Conservation (phyloP, 1,139 yeast species). For the Debaryomyces fabryi region DNA sequence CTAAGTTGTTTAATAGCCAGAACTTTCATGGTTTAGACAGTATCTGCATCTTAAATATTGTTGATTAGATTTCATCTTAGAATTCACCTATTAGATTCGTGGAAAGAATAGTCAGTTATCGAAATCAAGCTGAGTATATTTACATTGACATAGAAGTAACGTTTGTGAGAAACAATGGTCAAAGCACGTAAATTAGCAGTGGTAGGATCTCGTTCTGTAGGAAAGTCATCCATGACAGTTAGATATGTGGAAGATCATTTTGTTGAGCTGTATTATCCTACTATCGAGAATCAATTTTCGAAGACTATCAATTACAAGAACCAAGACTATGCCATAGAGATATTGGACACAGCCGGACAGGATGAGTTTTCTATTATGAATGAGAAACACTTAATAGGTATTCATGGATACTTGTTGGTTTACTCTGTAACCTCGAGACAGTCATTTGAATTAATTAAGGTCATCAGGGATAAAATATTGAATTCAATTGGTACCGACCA, state of each 20-base stretch:
- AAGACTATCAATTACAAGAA: conserved; percentile 72
- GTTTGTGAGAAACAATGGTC: conserved; percentile 26
- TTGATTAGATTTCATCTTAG: conserved; percentile 1
- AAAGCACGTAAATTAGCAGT: conserved; percentile 81
- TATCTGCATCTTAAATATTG: background rate
- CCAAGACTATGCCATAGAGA: conserved; percentile 80
- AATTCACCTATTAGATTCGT: background rate
- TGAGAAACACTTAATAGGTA: conserved; percentile 80
- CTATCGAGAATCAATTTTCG: conserved; percentile 87
- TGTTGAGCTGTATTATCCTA: conserved; percentile 88
- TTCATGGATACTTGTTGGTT: conserved; percentile 82
- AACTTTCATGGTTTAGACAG: background rate
- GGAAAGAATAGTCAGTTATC: background rate
- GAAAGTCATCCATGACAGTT: conserved; percentile 84
- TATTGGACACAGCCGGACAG: conserved; percentile 94
- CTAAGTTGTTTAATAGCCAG: background rate
- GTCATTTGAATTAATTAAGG: conserved; percentile 76
- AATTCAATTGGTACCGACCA: conserved; percentile 73
- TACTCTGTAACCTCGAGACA: conserved; percentile 81
- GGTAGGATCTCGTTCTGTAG: conserved; percentile 89
- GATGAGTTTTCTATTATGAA: conserved; percentile 86
- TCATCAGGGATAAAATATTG: conserved; percentile 82
- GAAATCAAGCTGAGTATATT: background rate
- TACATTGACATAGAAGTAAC: background rate
- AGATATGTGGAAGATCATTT: conserved; percentile 88